Conservation (phyloP, 2,329 filamentous ascomycete genomes). For the Penicillium nordicum region DNA sequence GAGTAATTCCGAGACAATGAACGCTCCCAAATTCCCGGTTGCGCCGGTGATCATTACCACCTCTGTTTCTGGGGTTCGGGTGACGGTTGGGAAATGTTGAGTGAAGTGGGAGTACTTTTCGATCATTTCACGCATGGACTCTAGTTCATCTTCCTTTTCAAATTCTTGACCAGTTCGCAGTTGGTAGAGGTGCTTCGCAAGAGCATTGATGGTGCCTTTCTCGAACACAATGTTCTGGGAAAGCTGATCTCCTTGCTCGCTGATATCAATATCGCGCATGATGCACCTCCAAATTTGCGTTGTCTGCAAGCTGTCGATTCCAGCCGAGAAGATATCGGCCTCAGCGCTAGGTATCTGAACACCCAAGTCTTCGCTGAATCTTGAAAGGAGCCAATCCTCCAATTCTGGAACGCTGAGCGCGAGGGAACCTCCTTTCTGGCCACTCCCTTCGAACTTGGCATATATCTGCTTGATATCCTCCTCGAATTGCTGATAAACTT, state of each 20-base stretch:
- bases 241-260: constrained; percentile 40
- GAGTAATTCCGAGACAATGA: constrained; percentile 51
- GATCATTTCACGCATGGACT: constrained; percentile 47
- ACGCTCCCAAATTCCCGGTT: constrained; percentile 63
- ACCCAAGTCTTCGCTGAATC: constrained; percentile 22
- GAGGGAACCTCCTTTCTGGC: constrained; percentile 26
- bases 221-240: constrained; percentile 61
- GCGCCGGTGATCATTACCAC: constrained; percentile 57
- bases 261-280: constrained; percentile 50
- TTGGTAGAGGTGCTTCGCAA: constrained; percentile 47
- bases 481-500: constrained; percentile 50
- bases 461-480: constrained; percentile 50
- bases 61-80: constrained; percentile 25
- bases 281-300: constrained; percentile 55
- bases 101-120: constrained; percentile 44
- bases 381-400: constrained; percentile 46
- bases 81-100: constrained; percentile 22
- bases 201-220: constrained; percentile 47
- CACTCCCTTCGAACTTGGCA: constrained; percentile 41
- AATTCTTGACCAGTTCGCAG: constrained; percentile 40
- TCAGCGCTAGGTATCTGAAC: constrained; percentile 30
- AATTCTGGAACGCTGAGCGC: constrained; percentile 14
- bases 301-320: constrained; percentile 58
- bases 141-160: constrained; percentile 40
- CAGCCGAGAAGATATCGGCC: constrained; percentile 58